Conservation (phyloP, 371 early-diverging fungal genomes). For the Apophysomyces sp. region DNA sequence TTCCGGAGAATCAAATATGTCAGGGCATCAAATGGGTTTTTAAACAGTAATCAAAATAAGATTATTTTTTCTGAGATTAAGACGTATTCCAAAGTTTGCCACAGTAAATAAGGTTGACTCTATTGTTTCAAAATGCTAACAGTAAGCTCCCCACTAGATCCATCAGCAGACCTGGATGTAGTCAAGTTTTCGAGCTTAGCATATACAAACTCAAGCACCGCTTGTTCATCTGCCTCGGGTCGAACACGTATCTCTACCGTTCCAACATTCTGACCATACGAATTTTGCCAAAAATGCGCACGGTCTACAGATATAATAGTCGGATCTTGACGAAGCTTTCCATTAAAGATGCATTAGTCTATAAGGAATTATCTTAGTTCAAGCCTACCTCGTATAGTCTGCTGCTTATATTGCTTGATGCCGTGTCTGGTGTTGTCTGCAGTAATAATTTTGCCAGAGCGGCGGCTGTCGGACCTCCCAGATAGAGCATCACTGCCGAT, state of each 20-base stretch:
- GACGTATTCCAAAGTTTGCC: not conserved
- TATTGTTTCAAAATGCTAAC: conserved; percentile 14
- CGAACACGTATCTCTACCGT: conserved; percentile 37
- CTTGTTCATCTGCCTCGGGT: conserved; percentile 46
- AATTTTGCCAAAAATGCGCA: conserved; percentile 57
- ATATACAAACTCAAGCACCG: conserved; percentile 34
- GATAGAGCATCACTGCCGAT: conserved; percentile 39
- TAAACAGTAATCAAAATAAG: no score
- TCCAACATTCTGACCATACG: conserved; percentile 47
- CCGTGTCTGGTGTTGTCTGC: conserved; percentile 26
- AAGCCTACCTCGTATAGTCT: conserved; percentile 7
- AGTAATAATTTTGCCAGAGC: conserved; percentile 22
- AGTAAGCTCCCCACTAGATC: conserved; percentile 14
- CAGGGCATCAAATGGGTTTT: no score
- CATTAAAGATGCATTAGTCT: not conserved
- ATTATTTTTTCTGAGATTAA: not conserved
- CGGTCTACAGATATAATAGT: conserved; percentile 19
- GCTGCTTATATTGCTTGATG: conserved; percentile 6
- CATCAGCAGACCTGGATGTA: not conserved
- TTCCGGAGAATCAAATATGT: no score
- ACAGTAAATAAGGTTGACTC: not conserved
- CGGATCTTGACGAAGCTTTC: conserved; percentile 19
- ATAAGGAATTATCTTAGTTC: not conserved
- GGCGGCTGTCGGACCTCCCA: conserved; percentile 24
- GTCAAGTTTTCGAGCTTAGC: conserved; percentile 12